These are phyloP conservation scores for Pelargonium cotyledonis DNA, from an alignment of 441 rosid species.

Conservation along the genomic window DNA sequence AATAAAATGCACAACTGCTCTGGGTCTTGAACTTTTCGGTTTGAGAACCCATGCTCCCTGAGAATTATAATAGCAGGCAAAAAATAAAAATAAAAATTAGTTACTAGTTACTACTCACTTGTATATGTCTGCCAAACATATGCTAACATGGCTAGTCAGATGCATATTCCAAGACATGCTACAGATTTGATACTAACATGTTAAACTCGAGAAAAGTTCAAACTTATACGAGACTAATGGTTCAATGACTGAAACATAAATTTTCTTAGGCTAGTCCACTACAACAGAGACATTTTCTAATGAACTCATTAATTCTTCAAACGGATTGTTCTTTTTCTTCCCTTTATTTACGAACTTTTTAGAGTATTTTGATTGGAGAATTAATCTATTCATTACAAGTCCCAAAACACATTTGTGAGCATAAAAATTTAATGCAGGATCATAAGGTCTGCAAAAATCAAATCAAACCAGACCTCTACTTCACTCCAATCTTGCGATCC, in stretches of 20 bases:
- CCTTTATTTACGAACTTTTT: too few species aligned
- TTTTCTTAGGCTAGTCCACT: too few species aligned
- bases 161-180: background rate
- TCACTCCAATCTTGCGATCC: conserved; percentile 62
- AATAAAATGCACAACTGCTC: conserved; percentile 73
- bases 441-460: background rate
- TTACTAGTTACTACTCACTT: background rate
- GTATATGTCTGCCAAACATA: background rate
- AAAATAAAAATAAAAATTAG: background rate
- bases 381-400: background rate
- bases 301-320: too few species aligned
- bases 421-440: background rate
- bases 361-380: too few species aligned
- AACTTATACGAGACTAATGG: too few species aligned
- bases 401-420: background rate
- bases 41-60: conserved; percentile 95
- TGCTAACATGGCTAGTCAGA: background rate
- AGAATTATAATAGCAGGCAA: conserved; percentile 6
- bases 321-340: too few species aligned
- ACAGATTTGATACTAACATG: background rate
- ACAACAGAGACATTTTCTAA: too few species aligned
- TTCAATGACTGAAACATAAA: too few species aligned
- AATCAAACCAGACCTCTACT: conserved; percentile 45
- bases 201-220: too few species aligned
- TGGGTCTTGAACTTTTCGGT: conserved; percentile 58